Evolutionary conservation across 305 asterid genomes (phyloP), one percentile per base, ranked within the genome.

Genomic region (Fraxinus velutina): DNA sequence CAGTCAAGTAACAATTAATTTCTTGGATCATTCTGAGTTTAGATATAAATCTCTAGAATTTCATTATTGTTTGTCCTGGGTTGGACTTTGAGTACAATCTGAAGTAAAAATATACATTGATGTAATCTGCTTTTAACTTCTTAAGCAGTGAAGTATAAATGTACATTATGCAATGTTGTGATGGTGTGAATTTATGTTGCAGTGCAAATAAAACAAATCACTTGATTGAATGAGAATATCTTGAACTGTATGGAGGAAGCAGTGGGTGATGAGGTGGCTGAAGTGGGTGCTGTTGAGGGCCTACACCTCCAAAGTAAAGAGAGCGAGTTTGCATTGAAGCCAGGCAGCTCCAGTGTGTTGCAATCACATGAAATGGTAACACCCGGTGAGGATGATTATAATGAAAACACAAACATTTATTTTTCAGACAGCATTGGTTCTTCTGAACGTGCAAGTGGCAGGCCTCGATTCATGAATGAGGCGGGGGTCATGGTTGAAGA

Each of bases 391-490:
- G 86, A 80, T 80, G 91, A 78, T 84, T 89, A 83, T 83, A 79
- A 83, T 44, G 90, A 85, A 76, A 88, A 66, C 75, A 68, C 92
- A n/a, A 83, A 82, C 77, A 87, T 82, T 86, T 87, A 72, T 73
- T 87, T 80, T 86, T 57, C 89, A 37, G 88, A 88, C 66, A 88
- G 97, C 86, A 85, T 93, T 73, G 95, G 91, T 87, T 91, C 96
- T 71, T 96, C 99, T 60, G 99, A 90, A 84, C 95, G 88, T 82
- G 98, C 97, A 72, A 89, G 97, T 88, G 92, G 90, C 73, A 94
- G 98, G 85, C 97, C 97, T 36, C 95, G 82, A 76, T 92, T 96
- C 81, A 83, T 80, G 86, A 92, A 92, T 85, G 91, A 90, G 84
- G 79, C 93, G 50, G 95, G 95, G 80, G 82, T 85, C 87, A 89